Evolutionary conservation across 2,329 filamentous ascomycete species (phyloP), one percentile per base, ranked within the genome.

Genomic region (Stagonosporopsis cucurbitacearum): DNA sequence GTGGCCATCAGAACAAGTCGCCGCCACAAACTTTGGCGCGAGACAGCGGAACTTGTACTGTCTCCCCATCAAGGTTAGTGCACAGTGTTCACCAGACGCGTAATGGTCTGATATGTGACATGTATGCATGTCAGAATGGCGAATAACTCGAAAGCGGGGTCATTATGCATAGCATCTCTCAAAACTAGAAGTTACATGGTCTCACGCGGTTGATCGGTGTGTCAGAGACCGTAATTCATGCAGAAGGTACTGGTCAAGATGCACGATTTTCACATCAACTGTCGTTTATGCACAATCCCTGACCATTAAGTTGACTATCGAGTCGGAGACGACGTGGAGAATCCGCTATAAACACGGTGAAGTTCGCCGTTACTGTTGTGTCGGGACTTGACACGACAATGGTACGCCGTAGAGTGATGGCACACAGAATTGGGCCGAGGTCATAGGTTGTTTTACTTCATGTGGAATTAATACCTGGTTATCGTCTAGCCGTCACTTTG

Each of bases 121-220:
- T 47, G 32, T 33, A 49, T 25, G 35, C 35, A 45, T 30, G 25
- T 33, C 15, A 19, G 26, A 19, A 25, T 19, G 52, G 33, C 45
- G 33, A 33, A 20, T 17, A 41, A 28, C n/a, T 41, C 35, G 36
- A 23, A 50, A 55, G 46, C 45, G 52, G 52, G 52, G 46, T 55
- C 23, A 12, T 41, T 15, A 55, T 54, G 41, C 46, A 50, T 33
- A 25, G 40, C 40, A 49, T 49, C 25, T 43, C 5, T 45, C 25
- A 15, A 45, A 22, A n/a, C n/a, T 9, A 20, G 17, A 28, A 19
- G 36, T 17, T 11, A 41, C 22, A 36, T 23, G 17, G 35, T 35
- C 20, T 23, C 7, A 19, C 44, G 40, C 36, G 30, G 8, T 17
- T 44, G 33, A 49, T 44, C 33, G 40, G 33, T 45, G 28, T 45